Evolutionary conservation across 2,329 filamentous ascomycete species (phyloP), one percentile per base, ranked within the genome.

Genomic region (Colletotrichum sansevieriae): DNA sequence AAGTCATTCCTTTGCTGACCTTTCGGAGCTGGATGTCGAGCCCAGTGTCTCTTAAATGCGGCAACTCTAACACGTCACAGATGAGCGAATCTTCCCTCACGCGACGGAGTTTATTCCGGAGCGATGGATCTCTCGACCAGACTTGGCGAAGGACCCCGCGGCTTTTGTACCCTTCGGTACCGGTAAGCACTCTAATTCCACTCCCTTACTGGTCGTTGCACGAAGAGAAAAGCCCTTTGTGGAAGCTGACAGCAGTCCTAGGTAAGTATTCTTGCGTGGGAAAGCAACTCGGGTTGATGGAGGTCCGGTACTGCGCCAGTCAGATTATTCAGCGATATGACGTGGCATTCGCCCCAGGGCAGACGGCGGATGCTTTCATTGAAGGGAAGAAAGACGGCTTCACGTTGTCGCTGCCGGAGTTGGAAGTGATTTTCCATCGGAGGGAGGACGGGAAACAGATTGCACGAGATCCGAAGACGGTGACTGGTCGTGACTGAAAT

Each of bases 211-310:
- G 13, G 22, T 44, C 15, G 13, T 18, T 7, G 20, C 29, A 29
- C 22, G 4, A 12, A 57, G 15, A 9, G 10, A 20, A 7, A 25
- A 6, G 8, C 3, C 33, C 29, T 18, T 37, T 37, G 15, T 15
- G 18, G 29, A 18, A 20, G 47, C 59, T 62, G 58, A 61, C 35
- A 18, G 35, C 20, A 10, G 3, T 10, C 51, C 11, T 33, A 78
- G 78, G 78, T 3, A 74, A 72, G 1, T 77, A 77, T 55, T 75
- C 76, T 5, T 81, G 79, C 46, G 76, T 77, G 1, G 80, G 80
- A 1, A 80, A 79, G 64, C 75, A 77, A 63, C 72, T 81, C 1
- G 79, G 74, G 0, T 68, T 81, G 43, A 77, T 79, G 74, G 77
- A 80, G 61, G 46, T 78, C 20, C 68, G 73, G 15, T 71, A 70